phyloP scores from a whole-genome alignment of 306 rosid species.

The Abrus pulchellus region DNA sequence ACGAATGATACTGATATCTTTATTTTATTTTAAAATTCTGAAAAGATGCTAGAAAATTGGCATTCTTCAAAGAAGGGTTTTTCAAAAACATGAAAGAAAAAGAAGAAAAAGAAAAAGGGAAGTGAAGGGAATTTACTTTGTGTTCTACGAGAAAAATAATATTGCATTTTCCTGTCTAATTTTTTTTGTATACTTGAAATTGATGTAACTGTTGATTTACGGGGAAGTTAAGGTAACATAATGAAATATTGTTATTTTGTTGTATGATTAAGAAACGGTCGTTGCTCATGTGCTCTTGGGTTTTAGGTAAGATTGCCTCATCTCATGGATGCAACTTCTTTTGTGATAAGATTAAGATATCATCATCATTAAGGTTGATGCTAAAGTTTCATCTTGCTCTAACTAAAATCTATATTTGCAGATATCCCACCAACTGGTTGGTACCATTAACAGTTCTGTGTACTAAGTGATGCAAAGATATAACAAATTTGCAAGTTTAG shows the following conservation, averaged over 20 bases:
- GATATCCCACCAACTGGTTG: slow-evolving; percentile 47
- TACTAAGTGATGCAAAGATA: too few relatives aligned
- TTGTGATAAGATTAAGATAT: slow-evolving; percentile 33
- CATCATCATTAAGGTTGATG: slow-evolving; percentile 40
- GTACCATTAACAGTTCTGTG: neutral
- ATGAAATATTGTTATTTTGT: slow-evolving; percentile 8
- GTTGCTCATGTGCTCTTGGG: slow-evolving; percentile 40
- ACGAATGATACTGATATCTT: too few relatives aligned
- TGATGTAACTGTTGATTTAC: slow-evolving; percentile 49
- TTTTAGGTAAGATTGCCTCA: slow-evolving; percentile 30
- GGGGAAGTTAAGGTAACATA: slow-evolving; percentile 62
- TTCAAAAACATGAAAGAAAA: slow-evolving; percentile 24
- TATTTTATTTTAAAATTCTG: too few relatives aligned
- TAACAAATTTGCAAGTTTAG: too few relatives aligned
- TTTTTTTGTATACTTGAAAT: slow-evolving; percentile 5
- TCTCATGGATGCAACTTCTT: slow-evolving; percentile 9
- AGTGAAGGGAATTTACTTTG: slow-evolving; percentile 42
- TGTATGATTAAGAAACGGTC: slow-evolving; percentile 56
- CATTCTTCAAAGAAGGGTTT: slow-evolving; percentile 46
- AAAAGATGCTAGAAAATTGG: neutral
- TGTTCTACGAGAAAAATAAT: neutral
- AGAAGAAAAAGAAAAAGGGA: slow-evolving; percentile 26
- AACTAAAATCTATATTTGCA: slow-evolving; percentile 3
- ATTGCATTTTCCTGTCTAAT: slow-evolving; percentile 34
- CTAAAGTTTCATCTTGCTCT: slow-evolving; percentile 35